Evolutionary conservation across 176 grass and related monocot genomes (phyloP).

Genomic region (Ensete glaucum): DNA sequence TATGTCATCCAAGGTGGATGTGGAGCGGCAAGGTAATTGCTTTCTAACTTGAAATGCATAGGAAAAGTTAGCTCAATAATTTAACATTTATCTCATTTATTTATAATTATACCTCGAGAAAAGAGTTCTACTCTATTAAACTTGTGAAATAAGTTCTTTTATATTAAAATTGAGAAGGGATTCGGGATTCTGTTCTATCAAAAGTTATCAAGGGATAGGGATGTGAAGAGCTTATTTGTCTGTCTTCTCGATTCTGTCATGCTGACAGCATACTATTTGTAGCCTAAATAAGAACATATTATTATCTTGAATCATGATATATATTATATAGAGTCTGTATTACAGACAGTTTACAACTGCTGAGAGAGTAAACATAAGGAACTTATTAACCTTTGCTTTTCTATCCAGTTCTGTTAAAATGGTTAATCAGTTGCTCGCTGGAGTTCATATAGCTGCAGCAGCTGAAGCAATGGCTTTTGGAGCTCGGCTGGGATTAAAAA

Average conservation of each 20-base stretch:
- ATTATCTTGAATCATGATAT: background rate
- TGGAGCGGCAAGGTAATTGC: slow-evolving; percentile 85
- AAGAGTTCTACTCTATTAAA: background rate
- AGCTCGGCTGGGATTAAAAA: slow-evolving; percentile 61
- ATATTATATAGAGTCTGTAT: background rate
- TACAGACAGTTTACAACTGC: background rate
- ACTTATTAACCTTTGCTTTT: slow-evolving; percentile 18
- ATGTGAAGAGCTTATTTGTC: background rate
- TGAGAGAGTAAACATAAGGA: background rate
- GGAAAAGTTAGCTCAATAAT: background rate
- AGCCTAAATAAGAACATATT: background rate
- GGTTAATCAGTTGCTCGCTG: slow-evolving; percentile 98
- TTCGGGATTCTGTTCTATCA: background rate
- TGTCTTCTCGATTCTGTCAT: background rate
- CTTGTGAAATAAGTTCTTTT: background rate
- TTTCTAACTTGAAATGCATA: slow-evolving; percentile 5
- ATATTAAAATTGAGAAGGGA: background rate
- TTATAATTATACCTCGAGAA: background rate
- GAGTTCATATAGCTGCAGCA: slow-evolving; percentile 88
- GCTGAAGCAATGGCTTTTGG: slow-evolving; percentile 94
- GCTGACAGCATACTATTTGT: background rate
- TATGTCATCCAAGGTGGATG: slow-evolving; percentile 97
- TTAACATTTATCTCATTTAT: slow-evolving; percentile 6
- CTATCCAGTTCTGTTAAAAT: slow-evolving; percentile 90
- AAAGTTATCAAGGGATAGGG: background rate